Evolutionary conservation across 768 basidiomycete species (phyloP).

Genomic region (Naganishia friedmannii): DNA sequence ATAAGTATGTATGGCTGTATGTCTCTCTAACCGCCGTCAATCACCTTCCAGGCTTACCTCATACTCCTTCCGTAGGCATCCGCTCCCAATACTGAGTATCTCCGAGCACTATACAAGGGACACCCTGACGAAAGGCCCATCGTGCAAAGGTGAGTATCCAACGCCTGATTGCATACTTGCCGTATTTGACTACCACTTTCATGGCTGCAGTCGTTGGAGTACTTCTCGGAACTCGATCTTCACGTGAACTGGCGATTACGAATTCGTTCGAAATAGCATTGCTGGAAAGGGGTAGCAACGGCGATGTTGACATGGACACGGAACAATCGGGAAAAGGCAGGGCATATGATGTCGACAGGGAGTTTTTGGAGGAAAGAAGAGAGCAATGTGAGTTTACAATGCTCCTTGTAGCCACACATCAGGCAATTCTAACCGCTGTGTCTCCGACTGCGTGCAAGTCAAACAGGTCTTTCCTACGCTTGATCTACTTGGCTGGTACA

Average conservation of each 20-base stretch:
- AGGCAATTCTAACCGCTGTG: not conserved
- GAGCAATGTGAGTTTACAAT: conserved; percentile 70
- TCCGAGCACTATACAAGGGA: conserved; percentile 89
- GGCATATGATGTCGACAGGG: conserved; percentile 63
- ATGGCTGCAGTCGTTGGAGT: conserved; percentile 74
- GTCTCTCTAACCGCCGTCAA: too few relatives aligned
- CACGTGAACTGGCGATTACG: conserved; percentile 92
- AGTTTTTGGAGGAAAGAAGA: conserved; percentile 72
- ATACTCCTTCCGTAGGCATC: conserved; percentile 64
- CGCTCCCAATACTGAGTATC: conserved; percentile 91
- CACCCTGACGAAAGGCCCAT: conserved; percentile 22
- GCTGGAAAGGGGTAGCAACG: conserved; percentile 51
- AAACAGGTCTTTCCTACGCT: conserved; percentile 97
- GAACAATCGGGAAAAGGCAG: conserved; percentile 13
- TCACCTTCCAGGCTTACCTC: not conserved
- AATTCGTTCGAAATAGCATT: conserved; percentile 84
- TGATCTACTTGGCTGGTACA: conserved; percentile 98
- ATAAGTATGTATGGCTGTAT: conserved; percentile 26
- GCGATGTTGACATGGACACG: conserved; percentile 54
- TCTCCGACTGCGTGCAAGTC: conserved; percentile 61
- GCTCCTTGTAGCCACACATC: not conserved
- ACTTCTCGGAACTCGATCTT: conserved; percentile 86
- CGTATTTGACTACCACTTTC: not conserved
- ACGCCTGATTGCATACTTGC: not conserved
- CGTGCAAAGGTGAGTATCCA: not conserved